Conservation (phyloP, 441 rosid species). For the Daphne laureola region DNA sequence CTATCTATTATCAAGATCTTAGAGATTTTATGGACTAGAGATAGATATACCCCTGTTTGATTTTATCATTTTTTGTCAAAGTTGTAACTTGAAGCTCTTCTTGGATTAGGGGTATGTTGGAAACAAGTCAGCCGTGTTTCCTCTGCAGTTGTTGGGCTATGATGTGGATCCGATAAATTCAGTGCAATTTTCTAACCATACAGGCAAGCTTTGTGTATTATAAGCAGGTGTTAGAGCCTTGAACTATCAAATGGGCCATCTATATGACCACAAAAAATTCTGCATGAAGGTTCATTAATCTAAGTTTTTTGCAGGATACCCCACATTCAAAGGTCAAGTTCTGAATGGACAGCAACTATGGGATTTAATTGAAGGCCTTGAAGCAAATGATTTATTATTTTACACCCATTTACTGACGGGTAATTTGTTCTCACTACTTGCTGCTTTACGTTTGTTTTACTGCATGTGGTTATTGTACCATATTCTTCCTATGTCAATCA, state of each 20-base stretch:
- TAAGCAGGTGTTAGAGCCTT: conserved; percentile 30
- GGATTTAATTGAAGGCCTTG: conserved; percentile 90
- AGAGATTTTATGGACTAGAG: background rate
- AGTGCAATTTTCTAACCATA: conserved; percentile 98
- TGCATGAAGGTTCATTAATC: conserved; percentile 11
- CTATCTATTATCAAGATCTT: background rate
- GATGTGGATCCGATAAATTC: conserved; percentile 98
- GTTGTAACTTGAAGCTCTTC: conserved; percentile 5
- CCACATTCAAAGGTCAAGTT: conserved; percentile 91
- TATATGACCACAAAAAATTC: conserved; percentile 13
- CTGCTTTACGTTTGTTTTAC: background rate
- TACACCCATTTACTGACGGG: conserved; percentile 97
- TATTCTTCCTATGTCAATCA: too few relatives aligned
- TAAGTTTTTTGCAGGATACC: conserved; percentile 60
- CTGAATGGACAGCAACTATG: conserved; percentile 84
- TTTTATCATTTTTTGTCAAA: background rate
- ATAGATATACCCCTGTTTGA: too few relatives aligned
- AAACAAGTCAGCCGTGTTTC: conserved; percentile 94
- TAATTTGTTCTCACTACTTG: conserved; percentile 14
- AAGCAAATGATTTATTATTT: conserved; percentile 69
- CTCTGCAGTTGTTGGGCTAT: conserved; percentile 90
- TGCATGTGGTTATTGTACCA: too few relatives aligned
- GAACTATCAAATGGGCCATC: conserved; percentile 32
- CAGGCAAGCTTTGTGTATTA: conserved; percentile 60
- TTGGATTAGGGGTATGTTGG: conserved; percentile 90